These are phyloP conservation scores for Myxozyma melibiosi DNA, from an alignment of 805 yeast genomes.

Conservation along the genomic window DNA sequence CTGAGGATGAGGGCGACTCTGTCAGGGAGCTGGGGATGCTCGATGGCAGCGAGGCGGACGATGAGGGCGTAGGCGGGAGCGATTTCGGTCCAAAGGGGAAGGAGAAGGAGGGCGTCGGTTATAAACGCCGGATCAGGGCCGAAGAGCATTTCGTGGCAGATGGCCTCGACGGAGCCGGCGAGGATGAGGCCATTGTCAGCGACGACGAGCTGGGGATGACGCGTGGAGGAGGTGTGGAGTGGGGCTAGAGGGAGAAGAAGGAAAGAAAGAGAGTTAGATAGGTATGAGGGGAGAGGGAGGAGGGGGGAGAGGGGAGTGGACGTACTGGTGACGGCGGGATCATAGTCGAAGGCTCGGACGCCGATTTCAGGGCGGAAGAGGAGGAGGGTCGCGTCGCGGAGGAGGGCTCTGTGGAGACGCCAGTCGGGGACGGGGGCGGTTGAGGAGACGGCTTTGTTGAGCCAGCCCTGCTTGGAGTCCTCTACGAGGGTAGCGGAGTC, in stretches of 20 bases:
- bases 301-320: not conserved
- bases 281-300: not conserved
- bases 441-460: slow-evolving; percentile 47
- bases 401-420: slow-evolving; percentile 62
- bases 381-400: slow-evolving; percentile 67
- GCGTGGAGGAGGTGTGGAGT: slow-evolving; percentile 38
- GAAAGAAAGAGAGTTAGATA: too few relatives aligned
- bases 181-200: slow-evolving; percentile 53
- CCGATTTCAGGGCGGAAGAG: slow-evolving; percentile 61
- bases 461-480: slow-evolving; percentile 56
- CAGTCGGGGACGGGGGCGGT: slow-evolving; percentile 35
- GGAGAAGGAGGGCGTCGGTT: slow-evolving; percentile 50
- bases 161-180: slow-evolving; percentile 66
- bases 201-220: slow-evolving; percentile 63
- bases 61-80: slow-evolving; percentile 50
- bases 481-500: not conserved
- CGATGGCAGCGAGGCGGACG: slow-evolving; percentile 44
- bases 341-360: slow-evolving; percentile 44
- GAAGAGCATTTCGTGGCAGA: slow-evolving; percentile 73
- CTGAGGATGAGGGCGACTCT: slow-evolving; percentile 9
- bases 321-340: not conserved
- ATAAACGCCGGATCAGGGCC: slow-evolving; percentile 49
- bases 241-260: not conserved
- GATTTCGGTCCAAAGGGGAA: slow-evolving; percentile 59
- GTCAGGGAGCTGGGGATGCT: slow-evolving; percentile 6